Evolutionary conservation across 495 filamentous ascomycete species (phyloP), one percentile per base, ranked within the genome.

Genomic region (Hyaloscypha variabilis): DNA sequence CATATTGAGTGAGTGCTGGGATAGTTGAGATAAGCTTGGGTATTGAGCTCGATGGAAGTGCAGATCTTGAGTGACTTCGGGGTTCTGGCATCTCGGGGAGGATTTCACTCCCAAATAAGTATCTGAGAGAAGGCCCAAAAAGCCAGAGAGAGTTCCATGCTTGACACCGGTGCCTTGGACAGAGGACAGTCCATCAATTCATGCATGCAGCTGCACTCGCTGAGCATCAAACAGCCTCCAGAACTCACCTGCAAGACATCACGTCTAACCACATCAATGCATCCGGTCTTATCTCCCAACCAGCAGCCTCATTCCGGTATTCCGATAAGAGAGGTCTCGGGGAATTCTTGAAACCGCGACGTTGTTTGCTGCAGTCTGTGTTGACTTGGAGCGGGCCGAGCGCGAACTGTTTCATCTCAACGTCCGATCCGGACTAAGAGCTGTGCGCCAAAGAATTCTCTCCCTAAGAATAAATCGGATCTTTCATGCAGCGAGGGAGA

Each of bases 1-100:
- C 73, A 78, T 79, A 29, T 71, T 78, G 23, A 60, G 19, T 77
- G 23, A 60, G 19, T 50, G 29, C 25, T 57, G 54, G 19, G 3
- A 29, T 21, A 14, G 53, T 56, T 56, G 21, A 26, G 28, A 56
- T 56, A 56, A 24, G 2, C 5, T 25, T 5, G 21, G 58, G 28
- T 56, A 31, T 46, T 49, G 53, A 62, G 3, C 19, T 10, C 4
- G 54, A 14, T 21, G 13, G 54, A 46, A 14, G 54, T 34, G 49
- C 10, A 50, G 60, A 55, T 53, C 60, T 54, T 63, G 21, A 26
- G 10, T 63, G 28, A 63, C 55, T 57, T 57, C 26, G 17, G 54
- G 19, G 1, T 57, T 29, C 34, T 26, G 1, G 11, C 25, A 8
- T 39, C n/a, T 31, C 21, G 5, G 34, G n/a, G 11, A 21, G 57